phyloP scores from a whole-genome alignment of 768 basidiomycete species.

The Pholiota microspora region DNA sequence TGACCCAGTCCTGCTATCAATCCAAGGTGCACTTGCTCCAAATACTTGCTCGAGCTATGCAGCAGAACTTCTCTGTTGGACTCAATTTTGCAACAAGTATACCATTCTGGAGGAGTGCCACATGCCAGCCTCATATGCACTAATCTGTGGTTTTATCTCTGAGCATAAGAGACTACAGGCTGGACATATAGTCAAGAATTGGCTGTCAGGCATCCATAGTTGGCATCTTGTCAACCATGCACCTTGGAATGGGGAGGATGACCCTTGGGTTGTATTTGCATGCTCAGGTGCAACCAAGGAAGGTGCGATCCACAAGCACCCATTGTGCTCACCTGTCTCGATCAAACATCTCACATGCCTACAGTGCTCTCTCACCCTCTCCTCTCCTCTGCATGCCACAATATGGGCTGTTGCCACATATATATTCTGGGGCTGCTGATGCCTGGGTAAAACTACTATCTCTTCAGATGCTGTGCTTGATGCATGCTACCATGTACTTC shows the following conservation, averaged over 20 bases:
- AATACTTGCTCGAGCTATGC: slow-evolving; percentile 28
- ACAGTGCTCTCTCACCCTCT: slow-evolving; percentile 16
- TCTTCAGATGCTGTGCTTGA: neutral
- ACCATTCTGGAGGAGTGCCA: slow-evolving; percentile 24
- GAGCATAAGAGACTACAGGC: slow-evolving; percentile 8
- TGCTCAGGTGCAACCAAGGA: slow-evolving; percentile 1
- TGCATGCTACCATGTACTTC: neutral
- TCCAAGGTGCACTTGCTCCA: slow-evolving; percentile 17
- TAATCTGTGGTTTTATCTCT: slow-evolving; percentile 27
- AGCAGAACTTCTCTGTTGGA: slow-evolving; percentile 32
- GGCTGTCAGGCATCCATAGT: slow-evolving; percentile 31
- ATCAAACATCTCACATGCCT: slow-evolving; percentile 29
- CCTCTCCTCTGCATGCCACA: slow-evolving; percentile 28
- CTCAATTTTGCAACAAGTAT: slow-evolving; percentile 33
- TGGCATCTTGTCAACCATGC: slow-evolving; percentile 46
- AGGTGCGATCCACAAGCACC: neutral
- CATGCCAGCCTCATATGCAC: slow-evolving; percentile 31
- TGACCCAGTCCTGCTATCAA: neutral
- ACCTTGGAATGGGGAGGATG: slow-evolving; percentile 30
- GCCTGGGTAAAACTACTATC: slow-evolving; percentile 28
- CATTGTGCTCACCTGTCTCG: slow-evolving; percentile 28
- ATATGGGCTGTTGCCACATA: slow-evolving; percentile 31
- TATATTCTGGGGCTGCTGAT: slow-evolving; percentile 34
- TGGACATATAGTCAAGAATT: slow-evolving; percentile 25
- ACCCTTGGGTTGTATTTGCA: neutral